These are phyloP conservation scores for Chamaecyparis obtusa DNA, from an alignment of 75 land plant genomes.

Conservation along the genomic window DNA sequence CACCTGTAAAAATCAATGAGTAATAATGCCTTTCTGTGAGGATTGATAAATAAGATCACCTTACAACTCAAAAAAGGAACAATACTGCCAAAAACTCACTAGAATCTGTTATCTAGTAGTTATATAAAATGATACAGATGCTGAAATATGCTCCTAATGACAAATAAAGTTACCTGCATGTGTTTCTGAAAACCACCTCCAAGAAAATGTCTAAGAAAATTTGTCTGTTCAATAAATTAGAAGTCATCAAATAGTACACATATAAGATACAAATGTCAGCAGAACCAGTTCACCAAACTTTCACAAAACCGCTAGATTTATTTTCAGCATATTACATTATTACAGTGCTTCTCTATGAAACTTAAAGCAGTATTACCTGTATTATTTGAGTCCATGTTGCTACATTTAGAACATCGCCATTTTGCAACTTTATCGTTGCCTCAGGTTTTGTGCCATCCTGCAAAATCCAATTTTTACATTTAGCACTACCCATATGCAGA, in stretches of 20 bases:
- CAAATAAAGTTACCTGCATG: conserved; percentile 60
- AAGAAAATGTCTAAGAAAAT: conserved; percentile 67
- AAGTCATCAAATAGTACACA: not conserved
- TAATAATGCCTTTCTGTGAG: not conserved
- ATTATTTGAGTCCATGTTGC: conserved; percentile 46
- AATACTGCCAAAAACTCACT: not conserved
- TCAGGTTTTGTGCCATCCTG: conserved; percentile 44
- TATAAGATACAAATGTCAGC: not conserved
- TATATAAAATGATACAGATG: not conserved
- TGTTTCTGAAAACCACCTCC: conserved; percentile 86
- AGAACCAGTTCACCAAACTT: not conserved
- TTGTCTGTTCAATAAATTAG: conserved; percentile 45
- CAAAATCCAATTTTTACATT: not conserved
- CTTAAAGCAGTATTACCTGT: conserved; percentile 30
- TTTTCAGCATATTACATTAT: not conserved
- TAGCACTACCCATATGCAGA: not conserved
- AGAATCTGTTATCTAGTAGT: not conserved
- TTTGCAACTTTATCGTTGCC: conserved; percentile 37
- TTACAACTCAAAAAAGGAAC: not conserved
- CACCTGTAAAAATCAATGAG: conserved; percentile 41
- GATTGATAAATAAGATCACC: not conserved
- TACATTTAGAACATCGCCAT: conserved; percentile 27
- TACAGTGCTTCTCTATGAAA: not conserved
- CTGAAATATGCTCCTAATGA: not conserved
- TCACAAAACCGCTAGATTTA: not conserved